These are phyloP conservation scores for Pleurotus cornucopiae DNA, from an alignment of 768 basidiomycete genomes.

Conservation along the genomic window DNA sequence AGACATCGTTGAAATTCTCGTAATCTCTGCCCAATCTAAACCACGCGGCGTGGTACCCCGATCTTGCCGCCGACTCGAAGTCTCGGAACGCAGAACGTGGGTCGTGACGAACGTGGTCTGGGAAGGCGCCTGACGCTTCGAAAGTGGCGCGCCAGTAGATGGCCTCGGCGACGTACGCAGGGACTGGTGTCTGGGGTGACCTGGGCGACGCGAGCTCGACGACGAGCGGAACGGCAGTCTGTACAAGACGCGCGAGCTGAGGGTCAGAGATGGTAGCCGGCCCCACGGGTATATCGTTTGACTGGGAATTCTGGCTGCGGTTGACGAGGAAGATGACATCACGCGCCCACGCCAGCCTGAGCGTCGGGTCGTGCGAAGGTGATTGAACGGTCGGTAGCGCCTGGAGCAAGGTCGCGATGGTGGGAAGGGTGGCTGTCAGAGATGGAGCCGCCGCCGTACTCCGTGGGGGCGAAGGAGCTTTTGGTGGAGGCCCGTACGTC, in stretches of 20 bases:
- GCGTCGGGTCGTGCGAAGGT: slow-evolving; percentile 50
- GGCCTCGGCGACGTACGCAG: slow-evolving; percentile 61
- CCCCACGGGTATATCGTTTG: slow-evolving; percentile 41
- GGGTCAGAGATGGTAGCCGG: slow-evolving; percentile 56
- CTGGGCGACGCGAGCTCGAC: slow-evolving; percentile 46
- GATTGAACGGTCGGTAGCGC: slow-evolving; percentile 49
- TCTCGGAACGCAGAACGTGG: slow-evolving; percentile 83
- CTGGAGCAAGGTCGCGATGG: slow-evolving; percentile 51
- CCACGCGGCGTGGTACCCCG: slow-evolving; percentile 81
- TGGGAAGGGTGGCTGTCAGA: slow-evolving; percentile 67
- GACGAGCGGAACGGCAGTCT: slow-evolving; percentile 62
- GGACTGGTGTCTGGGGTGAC: slow-evolving; percentile 16
- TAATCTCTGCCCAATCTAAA: slow-evolving; percentile 90
- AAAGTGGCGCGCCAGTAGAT: slow-evolving; percentile 73
- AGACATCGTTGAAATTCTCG: slow-evolving; percentile 76
- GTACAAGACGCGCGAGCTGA: slow-evolving; percentile 52
- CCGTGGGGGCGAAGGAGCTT: slow-evolving; percentile 39
- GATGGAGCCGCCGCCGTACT: slow-evolving; percentile 32
- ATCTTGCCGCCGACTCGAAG: slow-evolving; percentile 79
- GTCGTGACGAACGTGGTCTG: slow-evolving; percentile 58
- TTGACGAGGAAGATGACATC: slow-evolving; percentile 83
- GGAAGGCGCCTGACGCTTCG: slow-evolving; percentile 68
- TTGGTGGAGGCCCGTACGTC: slow-evolving; percentile 45
- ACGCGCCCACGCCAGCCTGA: slow-evolving; percentile 73
- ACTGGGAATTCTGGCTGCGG: slow-evolving; percentile 32